Base-by-base conservation (phyloP, 768 basidiomycete genomes). In the Cantharellus cinnabarinus region DNA sequence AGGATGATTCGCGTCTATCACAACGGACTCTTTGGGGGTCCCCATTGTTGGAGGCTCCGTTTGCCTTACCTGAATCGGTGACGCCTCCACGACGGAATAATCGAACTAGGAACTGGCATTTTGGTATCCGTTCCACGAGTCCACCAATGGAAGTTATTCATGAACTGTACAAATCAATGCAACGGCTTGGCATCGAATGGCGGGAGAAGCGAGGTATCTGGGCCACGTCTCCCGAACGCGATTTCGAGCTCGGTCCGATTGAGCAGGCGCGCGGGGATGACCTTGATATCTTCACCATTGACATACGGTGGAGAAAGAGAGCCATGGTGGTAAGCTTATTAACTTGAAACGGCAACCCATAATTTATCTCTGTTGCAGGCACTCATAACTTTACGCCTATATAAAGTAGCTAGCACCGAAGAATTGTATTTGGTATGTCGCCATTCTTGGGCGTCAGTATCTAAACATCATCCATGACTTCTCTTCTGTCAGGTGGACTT, bases 111-210 rank as follows among this genome's bases (percentile, higher is more conserved):
- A 83, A 89, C 63, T 98, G 95, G 95, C 95, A 99, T 69, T 99
- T 97, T 66, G 95, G 95, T 4, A 98, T 99, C 44, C 78, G 95
- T 40, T 91, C 88, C 64, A 77, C 91, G 61, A 85, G 82, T 60
- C 89, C 91, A 40, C 95, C 93, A 29, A 94, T 98, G 88, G 95
- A 99, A 70, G 94, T 99, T 34, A 97, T 99, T 91, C 72, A 94
- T 35, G 94, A 97, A 76, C 95, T 99, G 57, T 98, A 99, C 71
- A 75, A 88, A 62, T 94, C 91, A 48, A 72, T 99, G 54, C 84
- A 85, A 71, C 74, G 81, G 60, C 75, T 97, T 20, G 89, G 85
- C 14, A 95, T 98, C 89, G 90, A 99, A 70, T 99, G 95, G 95
- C 87, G 88, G 69, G 81, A 85, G 73, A 95, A 95, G 75, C 78